Base-by-base conservation (phyloP, 2,329 filamentous ascomycete species). In the Geosmithia flava region DNA sequence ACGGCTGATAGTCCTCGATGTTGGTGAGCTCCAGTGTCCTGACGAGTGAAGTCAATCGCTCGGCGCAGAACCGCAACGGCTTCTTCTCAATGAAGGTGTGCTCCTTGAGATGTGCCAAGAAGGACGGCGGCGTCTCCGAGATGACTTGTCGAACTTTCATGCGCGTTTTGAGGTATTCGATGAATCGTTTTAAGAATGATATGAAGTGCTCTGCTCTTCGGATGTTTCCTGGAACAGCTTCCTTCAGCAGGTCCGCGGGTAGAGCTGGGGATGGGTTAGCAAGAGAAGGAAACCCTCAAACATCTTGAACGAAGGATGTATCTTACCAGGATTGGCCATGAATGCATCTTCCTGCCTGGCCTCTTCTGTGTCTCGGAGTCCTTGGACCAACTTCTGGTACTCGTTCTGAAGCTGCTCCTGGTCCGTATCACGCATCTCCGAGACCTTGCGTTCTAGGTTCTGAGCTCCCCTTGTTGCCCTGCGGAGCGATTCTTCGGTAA, bases 91-190 rank as follows among this genome's bases (percentile, higher is more conserved):
- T 98, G 59, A 95, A 98, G 0, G 94, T 98, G 49, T 95, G 82
- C 55, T 98, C 93, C 60, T 87, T 94, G 7, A 98, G 72, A 68
- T 98, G 91, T 16, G 85, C 80, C 8, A 98, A 74, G 62, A 98
- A 98, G 0, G 91, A 96, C 2, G 87, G 85, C 0, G 93, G 93
- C 1, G 91, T 98, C 65, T 98, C 93, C 7, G 93, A 96, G 53
- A 97, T 96, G 54, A 95, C 91, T 60, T 96, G 89, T 4, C 93
- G 81, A 15, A 97, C 90, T 72, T 95, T 97, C 93, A 98, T 97
- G 50, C 94, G 81, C 2, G 91, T 97, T 75, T 89, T 96, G 46
- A 98, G 74, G 59, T 98, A 98, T 63, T 98, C 94, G 54, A 98
- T 93, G 62, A 98, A 98, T 52, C 93, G 78, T 62, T 95, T 95